phyloP scores from a whole-genome alignment of 2,329 filamentous ascomycete genomes.

The Cladosporium cucumerinum region DNA sequence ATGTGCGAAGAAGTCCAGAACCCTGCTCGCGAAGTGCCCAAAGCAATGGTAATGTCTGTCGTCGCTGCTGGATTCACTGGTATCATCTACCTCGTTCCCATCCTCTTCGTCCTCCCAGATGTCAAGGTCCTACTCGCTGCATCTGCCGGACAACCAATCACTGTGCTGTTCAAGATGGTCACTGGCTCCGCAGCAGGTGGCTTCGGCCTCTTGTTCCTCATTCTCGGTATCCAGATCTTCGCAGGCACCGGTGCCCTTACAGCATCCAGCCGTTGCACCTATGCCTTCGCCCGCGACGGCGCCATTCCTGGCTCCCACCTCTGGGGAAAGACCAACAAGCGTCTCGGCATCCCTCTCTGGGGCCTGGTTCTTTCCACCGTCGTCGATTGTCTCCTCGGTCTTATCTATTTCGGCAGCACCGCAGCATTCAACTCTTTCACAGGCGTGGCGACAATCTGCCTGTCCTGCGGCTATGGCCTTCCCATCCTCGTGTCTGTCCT shows the following conservation, averaged over 20 bases:
- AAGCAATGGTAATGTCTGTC: slow-evolving; percentile 67
- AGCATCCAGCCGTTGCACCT: slow-evolving; percentile 67
- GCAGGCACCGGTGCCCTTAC: slow-evolving; percentile 73
- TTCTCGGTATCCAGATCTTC: slow-evolving; percentile 74
- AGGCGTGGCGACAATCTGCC: slow-evolving; percentile 74
- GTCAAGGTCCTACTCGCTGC: slow-evolving; percentile 61
- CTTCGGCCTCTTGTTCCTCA: slow-evolving; percentile 71
- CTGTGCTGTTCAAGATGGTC: slow-evolving; percentile 69
- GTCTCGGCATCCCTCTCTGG: slow-evolving; percentile 66
- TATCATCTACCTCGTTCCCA: slow-evolving; percentile 65
- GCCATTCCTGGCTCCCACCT: slow-evolving; percentile 52
- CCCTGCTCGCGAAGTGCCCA: slow-evolving; percentile 65
- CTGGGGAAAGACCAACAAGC: slow-evolving; percentile 55
- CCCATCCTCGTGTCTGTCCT: slow-evolving; percentile 70
- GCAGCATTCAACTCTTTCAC: slow-evolving; percentile 79
- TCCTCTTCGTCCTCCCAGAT: slow-evolving; percentile 72
- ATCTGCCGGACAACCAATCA: slow-evolving; percentile 72
- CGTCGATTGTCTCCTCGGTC: slow-evolving; percentile 67
- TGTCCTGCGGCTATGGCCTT: slow-evolving; percentile 71
- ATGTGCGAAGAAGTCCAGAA: slow-evolving; percentile 73
- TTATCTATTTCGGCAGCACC: slow-evolving; percentile 75
- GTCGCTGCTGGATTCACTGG: slow-evolving; percentile 65
- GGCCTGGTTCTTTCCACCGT: slow-evolving; percentile 65
- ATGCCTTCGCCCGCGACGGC: slow-evolving; percentile 69
- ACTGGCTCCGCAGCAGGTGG: slow-evolving; percentile 66